phyloP scores from a whole-genome alignment of 176 grass and related monocot species.

The Pharus latifolius region DNA sequence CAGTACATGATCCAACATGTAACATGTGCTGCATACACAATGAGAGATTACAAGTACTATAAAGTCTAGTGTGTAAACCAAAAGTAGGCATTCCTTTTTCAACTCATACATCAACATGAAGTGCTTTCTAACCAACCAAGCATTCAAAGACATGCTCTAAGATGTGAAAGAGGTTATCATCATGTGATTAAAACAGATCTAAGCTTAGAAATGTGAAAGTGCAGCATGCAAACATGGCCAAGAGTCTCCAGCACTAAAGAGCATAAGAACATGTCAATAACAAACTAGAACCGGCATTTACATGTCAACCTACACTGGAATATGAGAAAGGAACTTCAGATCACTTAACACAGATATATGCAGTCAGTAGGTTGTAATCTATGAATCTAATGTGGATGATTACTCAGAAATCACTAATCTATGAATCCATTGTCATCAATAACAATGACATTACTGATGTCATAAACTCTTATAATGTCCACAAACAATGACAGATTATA shows the following conservation, averaged over 20 bases:
- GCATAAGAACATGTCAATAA: too few relatives aligned
- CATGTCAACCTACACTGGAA: neutral
- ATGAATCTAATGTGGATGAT: neutral
- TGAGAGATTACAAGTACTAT: neutral
- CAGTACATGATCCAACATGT: neutral
- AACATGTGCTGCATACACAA: neutral
- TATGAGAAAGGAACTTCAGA: neutral
- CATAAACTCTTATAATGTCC: neutral
- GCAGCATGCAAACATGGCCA: neutral
- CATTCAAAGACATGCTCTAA: neutral
- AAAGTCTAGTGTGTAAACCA: neutral
- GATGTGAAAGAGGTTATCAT: neutral
- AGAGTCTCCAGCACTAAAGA: neutral
- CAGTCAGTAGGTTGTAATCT: neutral
- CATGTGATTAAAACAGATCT: too few relatives aligned
- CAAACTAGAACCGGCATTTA: neutral
- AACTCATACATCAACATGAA: neutral
- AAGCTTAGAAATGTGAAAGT: too few relatives aligned
- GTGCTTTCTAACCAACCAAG: neutral
- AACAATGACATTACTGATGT: neutral
- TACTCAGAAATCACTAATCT: neutral
- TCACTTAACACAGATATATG: neutral
- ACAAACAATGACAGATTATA: neutral
- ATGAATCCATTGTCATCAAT: too few relatives aligned
- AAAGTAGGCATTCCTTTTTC: neutral